These are phyloP conservation scores for Acanthochlamys bracteata DNA, from an alignment of 106 monocot species.

Conservation along the genomic window DNA sequence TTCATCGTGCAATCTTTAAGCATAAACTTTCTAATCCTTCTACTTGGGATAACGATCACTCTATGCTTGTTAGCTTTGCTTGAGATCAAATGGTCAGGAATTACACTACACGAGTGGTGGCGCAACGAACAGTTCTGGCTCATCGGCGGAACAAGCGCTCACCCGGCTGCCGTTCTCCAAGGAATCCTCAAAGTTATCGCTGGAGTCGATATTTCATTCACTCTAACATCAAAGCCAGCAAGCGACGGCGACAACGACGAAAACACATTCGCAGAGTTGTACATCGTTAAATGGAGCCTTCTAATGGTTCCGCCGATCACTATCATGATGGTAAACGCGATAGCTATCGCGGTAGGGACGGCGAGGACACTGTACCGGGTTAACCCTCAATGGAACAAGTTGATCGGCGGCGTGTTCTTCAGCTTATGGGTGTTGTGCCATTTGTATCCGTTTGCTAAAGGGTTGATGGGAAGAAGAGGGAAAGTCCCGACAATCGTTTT, in stretches of 20 bases:
- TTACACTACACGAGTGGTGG: conserved; percentile 98
- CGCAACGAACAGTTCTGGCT: conserved; percentile 99
- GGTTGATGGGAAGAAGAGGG: conserved; percentile 86
- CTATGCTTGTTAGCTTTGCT: conserved; percentile 79
- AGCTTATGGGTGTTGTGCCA: conserved; percentile 97
- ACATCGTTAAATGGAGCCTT: conserved; percentile 81
- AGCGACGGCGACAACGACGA: conserved; percentile 50
- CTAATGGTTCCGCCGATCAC: conserved; percentile 93
- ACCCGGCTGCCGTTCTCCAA: conserved; percentile 85
- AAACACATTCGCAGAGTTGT: conserved; percentile 60
- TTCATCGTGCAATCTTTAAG: conserved; percentile 82
- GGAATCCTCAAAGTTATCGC: conserved; percentile 88
- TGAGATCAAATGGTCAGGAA: conserved; percentile 90
- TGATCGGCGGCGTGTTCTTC: conserved; percentile 86
- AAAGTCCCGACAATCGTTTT: conserved; percentile 85
- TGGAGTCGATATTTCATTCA: conserved; percentile 92
- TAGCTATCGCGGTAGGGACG: conserved; percentile 65
- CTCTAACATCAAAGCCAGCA: conserved; percentile 69
- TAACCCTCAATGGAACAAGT: conserved; percentile 85
- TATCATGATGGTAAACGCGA: conserved; percentile 93
- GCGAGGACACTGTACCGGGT: conserved; percentile 76
- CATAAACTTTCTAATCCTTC: conserved; percentile 55
- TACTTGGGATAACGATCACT: conserved; percentile 65
- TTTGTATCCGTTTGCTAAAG: conserved; percentile 88
- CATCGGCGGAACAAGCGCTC: conserved; percentile 91